A percentile compares a stretch with the other conserved stretches of the same genome.
phyloP scores from a whole-genome alignment of 805 yeast species.

The Yarrowia deformans region DNA sequence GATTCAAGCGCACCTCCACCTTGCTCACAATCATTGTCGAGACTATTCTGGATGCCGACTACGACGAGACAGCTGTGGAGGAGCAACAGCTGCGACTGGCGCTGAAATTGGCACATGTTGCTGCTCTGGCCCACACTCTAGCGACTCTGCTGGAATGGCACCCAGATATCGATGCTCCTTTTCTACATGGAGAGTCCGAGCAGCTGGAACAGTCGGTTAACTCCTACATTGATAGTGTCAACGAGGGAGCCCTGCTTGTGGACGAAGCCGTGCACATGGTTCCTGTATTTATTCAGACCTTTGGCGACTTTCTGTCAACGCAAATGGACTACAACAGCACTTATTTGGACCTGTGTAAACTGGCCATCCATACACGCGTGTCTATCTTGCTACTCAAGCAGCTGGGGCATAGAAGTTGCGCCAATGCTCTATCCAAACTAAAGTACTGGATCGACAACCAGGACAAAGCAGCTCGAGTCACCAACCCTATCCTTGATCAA shows the following conservation, averaged over 20 bases:
- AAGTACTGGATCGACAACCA: conserved; percentile 31
- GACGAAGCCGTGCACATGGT: conserved; percentile 23
- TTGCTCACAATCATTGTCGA: conserved; percentile 4
- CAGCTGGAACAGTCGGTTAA: conserved; percentile 17
- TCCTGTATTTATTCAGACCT: conserved; percentile 10
- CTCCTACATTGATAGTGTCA: conserved; percentile 17
- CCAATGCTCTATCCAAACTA: conserved; percentile 17
- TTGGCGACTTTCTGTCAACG: conserved; percentile 1
- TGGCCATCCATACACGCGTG: conserved; percentile 11
- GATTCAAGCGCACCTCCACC: conserved; percentile 11
- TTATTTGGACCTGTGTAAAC: conserved; percentile 2
- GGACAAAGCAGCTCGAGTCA: conserved; percentile 1
- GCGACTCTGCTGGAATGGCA: conserved; percentile 24
- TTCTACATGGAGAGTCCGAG: conserved; percentile 23
- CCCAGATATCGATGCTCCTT: conserved; percentile 12
- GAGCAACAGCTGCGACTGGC: conserved; percentile 19
- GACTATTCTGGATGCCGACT: conserved; percentile 10
- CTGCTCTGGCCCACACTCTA: conserved; percentile 14
- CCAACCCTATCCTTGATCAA: conserved; percentile 5
- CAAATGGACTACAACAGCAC: conserved; percentile 11
- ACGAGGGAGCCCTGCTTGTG: conserved; percentile 12
- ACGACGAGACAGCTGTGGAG: conserved; percentile 10
- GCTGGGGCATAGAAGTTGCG: conserved; percentile 9
- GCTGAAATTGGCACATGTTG: background rate
- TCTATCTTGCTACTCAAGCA: conserved; percentile 10